Conservation (phyloP, 306 rosid species). For the Arachis stenosperma region DNA sequence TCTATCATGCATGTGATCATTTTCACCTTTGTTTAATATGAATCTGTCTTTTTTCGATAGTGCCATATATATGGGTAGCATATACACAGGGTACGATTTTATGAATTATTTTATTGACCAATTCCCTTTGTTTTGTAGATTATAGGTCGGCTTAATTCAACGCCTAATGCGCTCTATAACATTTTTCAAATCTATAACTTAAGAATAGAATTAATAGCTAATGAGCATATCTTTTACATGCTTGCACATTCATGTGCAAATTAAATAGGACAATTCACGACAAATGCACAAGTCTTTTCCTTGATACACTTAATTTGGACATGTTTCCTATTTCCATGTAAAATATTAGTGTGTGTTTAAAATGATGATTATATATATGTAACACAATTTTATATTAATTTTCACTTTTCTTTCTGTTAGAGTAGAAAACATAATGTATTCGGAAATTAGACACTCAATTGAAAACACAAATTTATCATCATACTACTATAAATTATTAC, state of each 20-base stretch:
- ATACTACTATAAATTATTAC: no score
- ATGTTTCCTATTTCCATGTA: not conserved
- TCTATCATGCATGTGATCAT: not conserved
- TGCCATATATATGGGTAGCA: constrained; percentile 23
- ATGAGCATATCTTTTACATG: constrained; percentile 7
- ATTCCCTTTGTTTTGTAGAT: constrained; percentile 18
- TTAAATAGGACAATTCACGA: constrained; percentile 33
- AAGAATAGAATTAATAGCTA: not conserved
- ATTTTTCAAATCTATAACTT: constrained; percentile 24
- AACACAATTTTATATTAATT: not conserved
- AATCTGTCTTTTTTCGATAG: constrained; percentile 24
- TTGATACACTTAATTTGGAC: constrained; percentile 34
- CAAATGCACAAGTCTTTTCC: constrained; percentile 30
- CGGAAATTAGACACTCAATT: not conserved
- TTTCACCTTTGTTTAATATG: constrained; percentile 3
- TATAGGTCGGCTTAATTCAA: constrained; percentile 38
- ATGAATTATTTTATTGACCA: constrained; percentile 28
- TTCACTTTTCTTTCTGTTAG: not conserved
- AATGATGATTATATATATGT: not conserved
- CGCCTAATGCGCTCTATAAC: constrained; percentile 4
- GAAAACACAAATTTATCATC: no score
- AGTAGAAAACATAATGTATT: constrained; percentile 17
- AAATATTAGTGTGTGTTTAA: constrained; percentile 1
- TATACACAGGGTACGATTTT: constrained; percentile 23
- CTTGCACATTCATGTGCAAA: constrained; percentile 38